phyloP scores from a whole-genome alignment of 768 basidiomycete species.

The Hygrophoropsis aurantiaca region DNA sequence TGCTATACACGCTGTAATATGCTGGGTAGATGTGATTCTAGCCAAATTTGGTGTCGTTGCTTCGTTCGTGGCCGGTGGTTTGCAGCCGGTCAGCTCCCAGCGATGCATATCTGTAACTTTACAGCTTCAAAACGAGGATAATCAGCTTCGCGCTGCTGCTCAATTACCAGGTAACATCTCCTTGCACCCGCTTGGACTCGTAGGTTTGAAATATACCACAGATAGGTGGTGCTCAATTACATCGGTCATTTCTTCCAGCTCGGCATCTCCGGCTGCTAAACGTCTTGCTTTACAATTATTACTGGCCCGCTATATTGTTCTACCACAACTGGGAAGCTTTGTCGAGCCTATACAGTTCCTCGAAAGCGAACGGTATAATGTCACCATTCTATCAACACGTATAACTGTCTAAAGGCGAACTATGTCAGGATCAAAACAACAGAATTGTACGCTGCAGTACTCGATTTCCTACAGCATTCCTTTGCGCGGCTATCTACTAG shows the following conservation, averaged over 20 bases:
- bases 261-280: slow-evolving; percentile 58
- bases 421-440: not conserved
- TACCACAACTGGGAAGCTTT: slow-evolving; percentile 35
- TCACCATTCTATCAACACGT: too few species aligned
- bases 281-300: slow-evolving; percentile 57
- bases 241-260: slow-evolving; percentile 43
- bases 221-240: slow-evolving; percentile 55
- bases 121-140: slow-evolving; percentile 45
- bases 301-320: slow-evolving; percentile 56
- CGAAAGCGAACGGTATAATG: slow-evolving; percentile 1
- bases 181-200: not conserved
- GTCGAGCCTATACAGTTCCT: not conserved
- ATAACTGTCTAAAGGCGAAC: slow-evolving; percentile 5
- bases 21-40: slow-evolving; percentile 66
- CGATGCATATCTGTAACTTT: slow-evolving; percentile 26
- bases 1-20: slow-evolving; percentile 41
- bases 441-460: not conserved
- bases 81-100: slow-evolving; percentile 9
- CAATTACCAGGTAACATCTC: slow-evolving; percentile 62
- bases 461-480: not conserved
- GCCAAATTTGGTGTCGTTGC: slow-evolving; percentile 47
- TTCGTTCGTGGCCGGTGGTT: slow-evolving; percentile 29
- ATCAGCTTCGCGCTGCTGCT: slow-evolving; percentile 55
- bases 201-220: slow-evolving; percentile 25
- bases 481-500: too few species aligned